A percentile compares a stretch with the other conserved stretches of the same genome.
phyloP scores from a whole-genome alignment of 179 eudicot genomes.

The Patellifolia procumbens region DNA sequence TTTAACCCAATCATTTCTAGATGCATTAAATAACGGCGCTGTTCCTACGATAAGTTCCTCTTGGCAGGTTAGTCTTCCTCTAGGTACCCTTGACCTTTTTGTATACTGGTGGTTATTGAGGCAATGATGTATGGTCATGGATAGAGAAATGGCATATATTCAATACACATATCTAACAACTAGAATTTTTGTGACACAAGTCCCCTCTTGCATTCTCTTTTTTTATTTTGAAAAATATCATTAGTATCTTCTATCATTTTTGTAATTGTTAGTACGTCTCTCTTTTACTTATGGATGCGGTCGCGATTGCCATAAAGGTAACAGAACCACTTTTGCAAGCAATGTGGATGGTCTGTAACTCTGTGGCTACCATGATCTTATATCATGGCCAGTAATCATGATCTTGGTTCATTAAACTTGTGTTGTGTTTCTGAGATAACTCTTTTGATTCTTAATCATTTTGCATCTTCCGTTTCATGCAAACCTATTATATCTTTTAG shows the following conservation, averaged over 20 bases:
- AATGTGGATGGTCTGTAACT: too few species aligned
- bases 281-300: too few species aligned
- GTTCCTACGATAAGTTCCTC: slow-evolving; percentile 96
- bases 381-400: too few species aligned
- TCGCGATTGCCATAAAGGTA: too few species aligned
- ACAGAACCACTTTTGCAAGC: too few species aligned
- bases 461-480: slow-evolving; percentile 8
- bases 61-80: slow-evolving; percentile 72
- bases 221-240: too few species aligned
- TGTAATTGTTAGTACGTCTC: too few species aligned
- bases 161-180: too few species aligned
- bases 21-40: slow-evolving; percentile 96
- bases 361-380: too few species aligned
- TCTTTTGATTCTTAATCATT: neutral
- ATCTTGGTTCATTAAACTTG: slow-evolving; percentile 1
- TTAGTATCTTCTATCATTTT: too few species aligned
- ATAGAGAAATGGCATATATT: neutral
- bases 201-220: too few species aligned
- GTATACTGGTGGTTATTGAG: slow-evolving; percentile 8
- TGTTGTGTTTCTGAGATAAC: neutral
- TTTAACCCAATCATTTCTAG: slow-evolving; percentile 85
- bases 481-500: slow-evolving; percentile 34
- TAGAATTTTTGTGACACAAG: too few species aligned
- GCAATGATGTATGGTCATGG: neutral
- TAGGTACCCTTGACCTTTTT: neutral